phyloP scores from a whole-genome alignment of 2,329 filamentous ascomycete genomes.

The Fusarium mexicanum region DNA sequence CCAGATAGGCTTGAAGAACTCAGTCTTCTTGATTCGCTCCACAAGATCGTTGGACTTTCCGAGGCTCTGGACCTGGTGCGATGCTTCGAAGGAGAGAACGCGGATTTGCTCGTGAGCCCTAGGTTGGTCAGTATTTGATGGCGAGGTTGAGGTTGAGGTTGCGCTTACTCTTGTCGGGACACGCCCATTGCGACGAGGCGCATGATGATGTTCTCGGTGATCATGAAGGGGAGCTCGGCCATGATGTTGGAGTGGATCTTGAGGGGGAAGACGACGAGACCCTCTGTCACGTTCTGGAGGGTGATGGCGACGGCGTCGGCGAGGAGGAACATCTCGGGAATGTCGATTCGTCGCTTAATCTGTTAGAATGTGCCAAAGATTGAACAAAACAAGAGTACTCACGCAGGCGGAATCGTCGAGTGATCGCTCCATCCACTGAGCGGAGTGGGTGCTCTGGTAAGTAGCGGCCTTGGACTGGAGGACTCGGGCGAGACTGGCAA shows the following conservation, averaged over 20 bases:
- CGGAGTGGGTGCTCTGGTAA: constrained; percentile 8
- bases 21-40: constrained; percentile 27
- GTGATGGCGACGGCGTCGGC: constrained; percentile 25
- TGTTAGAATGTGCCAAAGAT: not conserved
- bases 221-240: constrained; percentile 30
- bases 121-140: not conserved
- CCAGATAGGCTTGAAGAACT: constrained; percentile 34
- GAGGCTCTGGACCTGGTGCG: constrained; percentile 22
- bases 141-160: accelerated
- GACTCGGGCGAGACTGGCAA: constrained; percentile 18
- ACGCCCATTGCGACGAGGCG: constrained; percentile 23
- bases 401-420: constrained; percentile 19
- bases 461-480: constrained; percentile 14
- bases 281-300: constrained; percentile 33
- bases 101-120: constrained; percentile 36
- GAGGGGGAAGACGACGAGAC: constrained; percentile 33
- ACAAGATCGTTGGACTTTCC: constrained; percentile 39
- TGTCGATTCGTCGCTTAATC: constrained; percentile 6
- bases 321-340: constrained; percentile 32
- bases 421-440: constrained; percentile 25
- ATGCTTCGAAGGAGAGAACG: constrained; percentile 24
- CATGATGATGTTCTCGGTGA: constrained; percentile 37
- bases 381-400: too few species aligned
- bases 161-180: constrained; percentile 14
- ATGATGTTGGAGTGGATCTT: constrained; percentile 13